Percentiles rank a stretch among this genome's conserved stretches.
Evolutionary conservation across 352 stramenopile species (phyloP).

Genomic region (Stephanocyclus meneghinianus): DNA sequence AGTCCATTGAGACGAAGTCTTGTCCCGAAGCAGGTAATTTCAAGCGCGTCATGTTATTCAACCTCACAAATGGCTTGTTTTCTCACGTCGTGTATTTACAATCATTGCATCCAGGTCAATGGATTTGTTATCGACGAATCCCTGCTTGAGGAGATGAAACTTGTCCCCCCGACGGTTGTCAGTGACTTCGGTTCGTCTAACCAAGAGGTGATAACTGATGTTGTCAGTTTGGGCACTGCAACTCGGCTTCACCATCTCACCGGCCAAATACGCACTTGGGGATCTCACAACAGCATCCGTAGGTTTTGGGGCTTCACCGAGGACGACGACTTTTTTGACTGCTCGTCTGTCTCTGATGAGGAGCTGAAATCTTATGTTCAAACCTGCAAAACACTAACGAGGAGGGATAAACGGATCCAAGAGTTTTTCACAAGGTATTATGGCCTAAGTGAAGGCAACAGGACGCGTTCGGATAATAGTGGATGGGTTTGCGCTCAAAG

Average conservation of each 20-base stretch:
- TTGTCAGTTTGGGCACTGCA: conserved; percentile 3
- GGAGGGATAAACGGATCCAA: not conserved
- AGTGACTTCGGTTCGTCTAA: not conserved
- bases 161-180: not conserved
- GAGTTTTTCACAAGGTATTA: conserved; percentile 10
- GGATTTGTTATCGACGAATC: not conserved
- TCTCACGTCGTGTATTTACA: not conserved
- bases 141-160: not conserved
- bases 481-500: conserved; percentile 9
- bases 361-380: conserved; percentile 5
- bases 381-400: conserved; percentile 2
- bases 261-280: not conserved
- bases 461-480: not conserved
- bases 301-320: conserved; percentile 13
- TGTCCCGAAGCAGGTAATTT: not conserved
- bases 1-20: not conserved
- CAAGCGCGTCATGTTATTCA: not conserved
- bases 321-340: conserved; percentile 4
- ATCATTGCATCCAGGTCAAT: not conserved
- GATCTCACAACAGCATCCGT: not conserved
- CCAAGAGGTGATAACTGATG: not conserved
- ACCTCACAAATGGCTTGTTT: not conserved
- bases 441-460: conserved; percentile 6
- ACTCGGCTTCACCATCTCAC: not conserved
- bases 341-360: conserved; percentile 1